A percentile compares a stretch with the other conserved stretches of the same genome.
These are phyloP conservation scores for Penicillium samsonianum DNA, from an alignment of 495 filamentous ascomycete genomes.

Conservation along the genomic window DNA sequence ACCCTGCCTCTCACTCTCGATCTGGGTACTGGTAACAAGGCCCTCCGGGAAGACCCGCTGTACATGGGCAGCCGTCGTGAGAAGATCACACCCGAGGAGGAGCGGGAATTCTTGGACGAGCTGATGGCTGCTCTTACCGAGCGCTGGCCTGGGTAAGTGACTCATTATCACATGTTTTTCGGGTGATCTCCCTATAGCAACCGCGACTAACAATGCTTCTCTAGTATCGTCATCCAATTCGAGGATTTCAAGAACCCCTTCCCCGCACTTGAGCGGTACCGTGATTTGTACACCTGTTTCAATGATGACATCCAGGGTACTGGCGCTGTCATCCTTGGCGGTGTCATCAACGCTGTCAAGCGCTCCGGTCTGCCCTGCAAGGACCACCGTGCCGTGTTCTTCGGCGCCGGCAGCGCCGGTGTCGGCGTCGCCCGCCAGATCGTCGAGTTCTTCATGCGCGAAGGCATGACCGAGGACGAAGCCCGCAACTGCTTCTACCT, in stretches of 20 bases:
- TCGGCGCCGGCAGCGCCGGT: constrained; percentile 92
- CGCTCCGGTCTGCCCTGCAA: constrained; percentile 81
- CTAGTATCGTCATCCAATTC: constrained; percentile 91
- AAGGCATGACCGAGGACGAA: constrained; percentile 88
- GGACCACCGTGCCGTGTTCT: constrained; percentile 92
- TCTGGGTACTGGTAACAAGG: constrained; percentile 87
- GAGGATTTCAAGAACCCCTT: constrained; percentile 99
- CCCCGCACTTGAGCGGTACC: constrained; percentile 87
- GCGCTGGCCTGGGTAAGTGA: constrained; percentile 73
- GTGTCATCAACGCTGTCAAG: constrained; percentile 93
- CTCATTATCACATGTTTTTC: constrained; percentile 18
- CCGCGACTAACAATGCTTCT: constrained; percentile 25
- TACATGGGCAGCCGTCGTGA: constrained; percentile 88
- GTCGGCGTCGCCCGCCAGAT: constrained; percentile 97
- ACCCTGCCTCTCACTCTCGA: constrained; percentile 93
- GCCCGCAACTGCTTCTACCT: constrained; percentile 93
- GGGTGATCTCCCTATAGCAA: constrained; percentile 15
- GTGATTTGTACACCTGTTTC: constrained; percentile 87
- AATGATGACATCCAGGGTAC: constrained; percentile 99
- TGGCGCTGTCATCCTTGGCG: constrained; percentile 89
- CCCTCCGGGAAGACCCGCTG: constrained; percentile 84
- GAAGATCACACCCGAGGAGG: constrained; percentile 77
- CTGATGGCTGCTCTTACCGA: constrained; percentile 91
- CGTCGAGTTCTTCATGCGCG: constrained; percentile 90
- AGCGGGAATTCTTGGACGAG: constrained; percentile 94